Evolutionary conservation across 2,329 filamentous ascomycete species (phyloP).

Genomic region (Rhynchosporium secalis): DNA sequence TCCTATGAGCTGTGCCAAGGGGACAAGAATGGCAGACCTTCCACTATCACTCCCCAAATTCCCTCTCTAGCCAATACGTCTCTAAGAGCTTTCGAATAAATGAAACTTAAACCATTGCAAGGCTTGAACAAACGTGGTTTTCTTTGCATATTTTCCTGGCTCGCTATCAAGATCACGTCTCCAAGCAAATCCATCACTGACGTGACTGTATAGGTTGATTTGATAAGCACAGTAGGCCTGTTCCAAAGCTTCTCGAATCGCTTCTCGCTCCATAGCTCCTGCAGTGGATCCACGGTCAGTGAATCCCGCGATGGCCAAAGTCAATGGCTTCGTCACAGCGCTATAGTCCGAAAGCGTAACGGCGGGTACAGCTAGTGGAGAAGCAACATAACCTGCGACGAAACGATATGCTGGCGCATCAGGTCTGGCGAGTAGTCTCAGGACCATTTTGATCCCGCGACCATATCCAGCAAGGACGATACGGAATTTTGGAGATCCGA

Average conservation of each 20-base stretch:
- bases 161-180: conserved; percentile 58
- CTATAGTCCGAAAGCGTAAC: background rate
- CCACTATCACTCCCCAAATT: background rate
- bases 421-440: conserved; percentile 1
- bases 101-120: conserved; percentile 62
- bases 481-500: background rate
- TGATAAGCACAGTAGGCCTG: conserved; percentile 46
- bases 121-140: conserved; percentile 76
- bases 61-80: conserved; percentile 13
- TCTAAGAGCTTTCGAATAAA: conserved; percentile 52
- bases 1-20: too few species aligned
- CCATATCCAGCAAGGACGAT: background rate
- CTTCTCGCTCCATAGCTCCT: background rate
- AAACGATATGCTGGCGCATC: background rate
- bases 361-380: background rate
- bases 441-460: background rate
- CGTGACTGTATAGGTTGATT: conserved; percentile 70
- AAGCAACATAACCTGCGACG: conserved; percentile 13
- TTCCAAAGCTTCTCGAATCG: background rate
- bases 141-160: conserved; percentile 66
- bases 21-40: too few species aligned
- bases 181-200: conserved; percentile 72
- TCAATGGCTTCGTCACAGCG: conserved; percentile 8
- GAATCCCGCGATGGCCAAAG: conserved; percentile 13
- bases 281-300: background rate